phyloP scores from a whole-genome alignment of 257 asterid genomes.

The Capsicum rhomboideum region DNA sequence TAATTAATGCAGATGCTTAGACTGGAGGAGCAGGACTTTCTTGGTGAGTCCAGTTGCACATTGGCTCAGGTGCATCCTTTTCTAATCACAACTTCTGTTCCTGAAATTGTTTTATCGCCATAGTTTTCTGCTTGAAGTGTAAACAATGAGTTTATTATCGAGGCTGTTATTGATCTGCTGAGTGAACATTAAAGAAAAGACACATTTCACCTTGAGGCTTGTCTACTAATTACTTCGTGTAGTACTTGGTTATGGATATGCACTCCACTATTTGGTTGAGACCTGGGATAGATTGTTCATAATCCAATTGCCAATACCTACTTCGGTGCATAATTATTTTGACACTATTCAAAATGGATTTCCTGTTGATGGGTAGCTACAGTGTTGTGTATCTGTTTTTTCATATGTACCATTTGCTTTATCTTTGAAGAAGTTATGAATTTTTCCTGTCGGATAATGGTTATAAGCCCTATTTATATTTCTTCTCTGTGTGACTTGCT shows the following conservation, averaged over 20 bases:
- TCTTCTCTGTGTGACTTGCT: not conserved
- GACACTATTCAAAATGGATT: not conserved
- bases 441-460: not conserved
- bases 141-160: not conserved
- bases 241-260: not conserved
- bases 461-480: not conserved
- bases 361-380: not conserved
- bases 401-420: not conserved
- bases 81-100: not conserved
- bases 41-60: slow-evolving; percentile 85
- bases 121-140: not conserved
- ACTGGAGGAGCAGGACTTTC: slow-evolving; percentile 96
- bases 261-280: not conserved
- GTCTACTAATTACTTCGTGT: not conserved
- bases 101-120: not conserved
- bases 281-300: not conserved
- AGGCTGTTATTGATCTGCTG: not conserved
- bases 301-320: not conserved
- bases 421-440: not conserved
- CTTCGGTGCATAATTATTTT: not conserved
- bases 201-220: not conserved
- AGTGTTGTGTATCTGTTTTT: not conserved
- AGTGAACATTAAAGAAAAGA: not conserved
- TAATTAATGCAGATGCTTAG: slow-evolving; percentile 34
- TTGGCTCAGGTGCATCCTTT: slow-evolving; percentile 66